phyloP scores from a whole-genome alignment of 2,329 filamentous ascomycete genomes.

The Colletotrichum filicis region DNA sequence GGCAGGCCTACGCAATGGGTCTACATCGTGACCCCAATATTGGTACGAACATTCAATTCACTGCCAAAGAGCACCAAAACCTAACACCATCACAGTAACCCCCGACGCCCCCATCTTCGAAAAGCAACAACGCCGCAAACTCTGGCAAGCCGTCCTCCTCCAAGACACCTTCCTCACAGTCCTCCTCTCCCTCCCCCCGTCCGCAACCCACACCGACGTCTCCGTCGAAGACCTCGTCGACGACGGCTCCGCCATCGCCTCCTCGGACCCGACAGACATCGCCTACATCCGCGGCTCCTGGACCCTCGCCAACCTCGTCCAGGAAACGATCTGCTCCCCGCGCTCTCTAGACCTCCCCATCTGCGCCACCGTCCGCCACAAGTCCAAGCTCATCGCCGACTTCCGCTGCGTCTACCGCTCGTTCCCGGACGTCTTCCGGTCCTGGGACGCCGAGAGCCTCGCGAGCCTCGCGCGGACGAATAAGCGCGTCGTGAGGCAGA shows the following conservation, averaged over 20 bases:
- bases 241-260: slow-evolving; percentile 66
- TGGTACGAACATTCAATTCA: slow-evolving; percentile 50
- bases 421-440: slow-evolving; percentile 77
- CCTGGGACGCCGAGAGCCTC: slow-evolving; percentile 72
- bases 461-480: slow-evolving; percentile 66
- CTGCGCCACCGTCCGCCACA: slow-evolving; percentile 74
- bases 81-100: slow-evolving; percentile 55
- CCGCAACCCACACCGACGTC: slow-evolving; percentile 83
- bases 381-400: slow-evolving; percentile 74
- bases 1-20: slow-evolving; percentile 85
- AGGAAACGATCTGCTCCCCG: slow-evolving; percentile 80
- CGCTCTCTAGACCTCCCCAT: slow-evolving; percentile 80
- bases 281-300: slow-evolving; percentile 81
- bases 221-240: slow-evolving; percentile 78
- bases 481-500: slow-evolving; percentile 77
- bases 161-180: slow-evolving; percentile 87
- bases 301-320: slow-evolving; percentile 82
- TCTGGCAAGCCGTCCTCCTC: slow-evolving; percentile 84
- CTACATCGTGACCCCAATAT: slow-evolving; percentile 83
- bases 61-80: slow-evolving; percentile 28
- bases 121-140: slow-evolving; percentile 81
- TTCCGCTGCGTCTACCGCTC: slow-evolving; percentile 79
- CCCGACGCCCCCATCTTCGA: slow-evolving; percentile 76
- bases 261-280: slow-evolving; percentile 72
- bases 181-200: slow-evolving; percentile 80